phyloP scores from a whole-genome alignment of 345 rosid genomes.

The Crucihimalaya himalaica region DNA sequence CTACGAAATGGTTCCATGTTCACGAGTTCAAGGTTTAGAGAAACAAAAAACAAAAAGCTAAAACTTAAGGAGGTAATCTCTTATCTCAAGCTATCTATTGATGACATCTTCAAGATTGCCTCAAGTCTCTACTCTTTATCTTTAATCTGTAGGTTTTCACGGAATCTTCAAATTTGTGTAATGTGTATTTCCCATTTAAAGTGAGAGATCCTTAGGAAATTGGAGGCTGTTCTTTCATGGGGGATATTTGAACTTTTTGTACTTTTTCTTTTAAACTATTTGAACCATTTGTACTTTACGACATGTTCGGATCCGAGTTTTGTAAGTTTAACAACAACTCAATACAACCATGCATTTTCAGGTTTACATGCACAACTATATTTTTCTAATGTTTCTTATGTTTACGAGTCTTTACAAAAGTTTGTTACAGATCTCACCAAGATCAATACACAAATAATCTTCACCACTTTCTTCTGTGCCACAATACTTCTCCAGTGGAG shows the following conservation, averaged over 20 bases:
- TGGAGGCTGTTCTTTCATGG: constrained; percentile 26
- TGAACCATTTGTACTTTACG: constrained; percentile 19
- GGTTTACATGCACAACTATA: neutral
- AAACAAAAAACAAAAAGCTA: neutral
- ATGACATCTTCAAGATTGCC: neutral
- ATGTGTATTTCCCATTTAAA: constrained; percentile 18
- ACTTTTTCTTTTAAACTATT: neutral
- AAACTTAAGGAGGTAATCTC: constrained; percentile 24
- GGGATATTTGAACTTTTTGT: constrained; percentile 22
- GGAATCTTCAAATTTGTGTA: constrained; percentile 9
- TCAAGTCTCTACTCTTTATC: neutral
- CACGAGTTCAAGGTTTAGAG: constrained; percentile 64
- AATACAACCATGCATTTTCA: neutral
- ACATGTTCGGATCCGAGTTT: constrained; percentile 20
- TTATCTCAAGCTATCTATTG: constrained; percentile 5
- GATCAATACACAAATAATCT: too few relatives aligned
- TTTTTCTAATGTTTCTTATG: neutral
- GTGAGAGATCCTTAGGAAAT: constrained; percentile 22
- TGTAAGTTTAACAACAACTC: constrained; percentile 1
- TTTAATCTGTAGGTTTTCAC: constrained; percentile 13
- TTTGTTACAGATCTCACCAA: too few relatives aligned
- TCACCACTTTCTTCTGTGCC: too few relatives aligned
- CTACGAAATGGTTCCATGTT: constrained; percentile 94
- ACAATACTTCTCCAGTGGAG: too few relatives aligned
- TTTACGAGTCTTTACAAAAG: too few relatives aligned